Percentiles rank a stretch among this genome's conserved stretches.
These are phyloP conservation scores for Cladosporium colombiae DNA, from an alignment of 2,329 filamentous ascomycete species.

Conservation along the genomic window DNA sequence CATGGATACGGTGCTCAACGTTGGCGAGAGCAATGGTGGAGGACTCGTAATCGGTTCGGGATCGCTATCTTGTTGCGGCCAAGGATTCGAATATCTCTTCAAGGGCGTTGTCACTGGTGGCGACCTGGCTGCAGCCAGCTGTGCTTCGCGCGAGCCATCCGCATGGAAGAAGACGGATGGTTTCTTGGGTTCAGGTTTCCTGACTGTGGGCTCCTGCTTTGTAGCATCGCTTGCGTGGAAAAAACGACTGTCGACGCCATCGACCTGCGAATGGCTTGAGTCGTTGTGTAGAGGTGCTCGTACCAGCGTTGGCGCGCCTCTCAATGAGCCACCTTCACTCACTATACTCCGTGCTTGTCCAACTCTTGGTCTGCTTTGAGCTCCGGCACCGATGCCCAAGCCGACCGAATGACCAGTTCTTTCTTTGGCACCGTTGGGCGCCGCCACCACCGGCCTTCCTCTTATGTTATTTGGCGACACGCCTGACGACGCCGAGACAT, in stretches of 20 bases:
- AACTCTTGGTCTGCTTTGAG: constrained; percentile 20
- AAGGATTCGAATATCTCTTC: constrained; percentile 27
- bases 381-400: constrained; percentile 19
- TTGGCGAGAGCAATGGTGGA: constrained; percentile 37
- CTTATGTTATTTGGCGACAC: constrained; percentile 10
- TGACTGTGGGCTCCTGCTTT: constrained; percentile 33
- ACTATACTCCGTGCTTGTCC: constrained; percentile 40
- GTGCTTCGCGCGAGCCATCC: constrained; percentile 48
- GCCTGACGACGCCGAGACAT: background rate
- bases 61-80: constrained; percentile 27
- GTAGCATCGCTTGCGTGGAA: constrained; percentile 83
- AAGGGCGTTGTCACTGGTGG: constrained; percentile 27
- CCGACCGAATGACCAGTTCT: constrained; percentile 24
- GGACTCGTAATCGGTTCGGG: constrained; percentile 24
- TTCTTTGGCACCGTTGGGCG: constrained; percentile 22
- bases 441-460: constrained; percentile 14
- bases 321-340: constrained; percentile 33
- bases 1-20: constrained; percentile 34
- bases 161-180: constrained; percentile 54
- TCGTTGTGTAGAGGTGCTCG: constrained; percentile 38
- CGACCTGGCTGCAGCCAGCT: background rate
- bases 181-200: constrained; percentile 46
- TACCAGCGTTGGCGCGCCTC: constrained; percentile 37
- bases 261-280: constrained; percentile 24
- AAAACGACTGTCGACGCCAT: constrained; percentile 65